phyloP scores from a whole-genome alignment of 164 flowering plant genomes.

The Dillenia turbinata region DNA sequence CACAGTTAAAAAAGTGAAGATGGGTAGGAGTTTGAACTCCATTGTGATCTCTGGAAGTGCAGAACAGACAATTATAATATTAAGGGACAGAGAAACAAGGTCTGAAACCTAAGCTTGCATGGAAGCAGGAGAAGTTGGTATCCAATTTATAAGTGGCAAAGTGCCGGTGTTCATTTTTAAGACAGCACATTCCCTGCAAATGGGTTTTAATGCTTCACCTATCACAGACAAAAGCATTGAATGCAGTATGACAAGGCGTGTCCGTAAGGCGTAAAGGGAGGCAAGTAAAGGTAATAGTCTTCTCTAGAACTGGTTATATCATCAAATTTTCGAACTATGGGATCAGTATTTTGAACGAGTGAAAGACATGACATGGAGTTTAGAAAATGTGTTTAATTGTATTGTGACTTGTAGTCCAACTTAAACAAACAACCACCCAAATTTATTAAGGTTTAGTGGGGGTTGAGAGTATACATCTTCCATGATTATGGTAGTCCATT shows the following conservation, averaged over 20 bases:
- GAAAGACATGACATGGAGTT: not conserved
- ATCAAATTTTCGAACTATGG: too few relatives aligned
- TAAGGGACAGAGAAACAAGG: not conserved
- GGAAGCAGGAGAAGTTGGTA: conserved; percentile 2
- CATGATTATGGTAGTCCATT: too few relatives aligned
- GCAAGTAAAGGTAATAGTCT: not conserved
- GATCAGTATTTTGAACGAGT: too few relatives aligned
- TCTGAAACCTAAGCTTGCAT: not conserved
- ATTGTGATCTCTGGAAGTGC: conserved; percentile 7
- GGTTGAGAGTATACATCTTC: conserved; percentile 8
- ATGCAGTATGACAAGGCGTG: not conserved
- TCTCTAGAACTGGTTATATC: not conserved
- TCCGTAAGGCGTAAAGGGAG: not conserved
- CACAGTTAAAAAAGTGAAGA: conserved; percentile 20
- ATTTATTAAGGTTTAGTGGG: conserved; percentile 27
- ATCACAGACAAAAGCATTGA: conserved; percentile 12
- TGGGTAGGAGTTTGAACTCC: conserved; percentile 16
- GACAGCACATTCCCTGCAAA: conserved; percentile 8
- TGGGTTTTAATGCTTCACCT: conserved; percentile 22
- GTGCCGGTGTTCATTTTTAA: not conserved
- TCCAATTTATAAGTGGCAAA: conserved; percentile 8
- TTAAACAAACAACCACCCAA: conserved; percentile 28
- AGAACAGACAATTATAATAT: not conserved
- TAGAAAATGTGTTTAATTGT: not conserved
- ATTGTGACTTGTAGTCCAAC: not conserved